These are phyloP conservation scores for Pulveroboletus sp. DNA, from an alignment of 768 basidiomycete species.

Conservation along the genomic window DNA sequence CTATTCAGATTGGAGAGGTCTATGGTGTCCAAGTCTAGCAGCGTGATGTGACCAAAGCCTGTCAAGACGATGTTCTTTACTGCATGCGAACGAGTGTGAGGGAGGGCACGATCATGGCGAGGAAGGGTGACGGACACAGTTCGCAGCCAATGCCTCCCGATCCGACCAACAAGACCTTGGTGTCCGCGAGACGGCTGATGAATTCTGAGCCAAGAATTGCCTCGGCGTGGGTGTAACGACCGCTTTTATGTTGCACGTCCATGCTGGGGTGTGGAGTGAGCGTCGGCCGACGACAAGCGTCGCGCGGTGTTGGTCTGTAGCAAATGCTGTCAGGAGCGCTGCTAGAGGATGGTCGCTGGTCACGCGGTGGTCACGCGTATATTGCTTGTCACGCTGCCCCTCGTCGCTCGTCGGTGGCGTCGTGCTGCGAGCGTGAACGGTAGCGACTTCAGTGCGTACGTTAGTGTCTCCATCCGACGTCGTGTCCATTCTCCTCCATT, in stretches of 20 bases:
- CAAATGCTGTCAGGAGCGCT: no score
- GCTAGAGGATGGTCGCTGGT: neutral
- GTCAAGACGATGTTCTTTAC: slow-evolving; percentile 95
- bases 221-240: slow-evolving; percentile 57
- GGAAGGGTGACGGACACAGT: slow-evolving; percentile 53
- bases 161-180: slow-evolving; percentile 83
- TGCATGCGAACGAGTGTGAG: slow-evolving; percentile 28
- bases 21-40: slow-evolving; percentile 96
- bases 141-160: slow-evolving; percentile 98
- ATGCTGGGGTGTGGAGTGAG: neutral
- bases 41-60: slow-evolving; percentile 88
- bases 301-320: no score
- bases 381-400: slow-evolving; percentile 4
- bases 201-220: slow-evolving; percentile 79
- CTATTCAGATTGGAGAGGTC: slow-evolving; percentile 96
- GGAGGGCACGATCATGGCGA: neutral
- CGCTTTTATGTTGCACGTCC: slow-evolving; percentile 5
- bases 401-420: no score
- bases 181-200: slow-evolving; percentile 52
- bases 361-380: slow-evolving; percentile 29
- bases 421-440: neutral
- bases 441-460: neutral
- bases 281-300: neutral
- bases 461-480: slow-evolving; percentile 55
- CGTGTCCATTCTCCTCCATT: slow-evolving; percentile 64